These are phyloP conservation scores for Fraxinus sp. DNA, from an alignment of 305 asterid species.

Conservation along the genomic window DNA sequence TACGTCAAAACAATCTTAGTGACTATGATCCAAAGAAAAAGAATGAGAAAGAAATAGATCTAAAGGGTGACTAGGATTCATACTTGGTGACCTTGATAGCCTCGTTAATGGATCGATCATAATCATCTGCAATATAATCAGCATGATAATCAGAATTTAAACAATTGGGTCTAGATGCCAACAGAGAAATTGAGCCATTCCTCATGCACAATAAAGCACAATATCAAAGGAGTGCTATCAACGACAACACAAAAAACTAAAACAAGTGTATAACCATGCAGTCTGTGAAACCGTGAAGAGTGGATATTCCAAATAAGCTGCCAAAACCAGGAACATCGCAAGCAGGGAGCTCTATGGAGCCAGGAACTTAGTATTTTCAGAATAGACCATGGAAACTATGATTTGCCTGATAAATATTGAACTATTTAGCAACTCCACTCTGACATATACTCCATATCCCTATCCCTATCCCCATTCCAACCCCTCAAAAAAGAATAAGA, in stretches of 20 bases:
- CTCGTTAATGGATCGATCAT: conserved; percentile 80
- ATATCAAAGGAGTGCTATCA: background rate
- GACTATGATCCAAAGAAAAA: background rate
- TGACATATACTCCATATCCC: background rate
- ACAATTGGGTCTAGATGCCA: background rate
- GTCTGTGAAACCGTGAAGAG: background rate
- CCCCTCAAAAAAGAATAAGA: background rate
- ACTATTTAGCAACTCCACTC: background rate
- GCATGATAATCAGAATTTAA: conserved; percentile 18
- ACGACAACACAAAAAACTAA: background rate
- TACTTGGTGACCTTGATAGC: conserved; percentile 92
- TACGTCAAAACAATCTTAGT: background rate
- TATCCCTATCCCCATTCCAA: background rate
- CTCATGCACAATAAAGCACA: background rate
- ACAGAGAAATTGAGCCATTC: background rate
- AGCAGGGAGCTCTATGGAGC: background rate
- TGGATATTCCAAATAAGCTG: background rate
- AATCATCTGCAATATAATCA: conserved; percentile 57
- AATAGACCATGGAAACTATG: background rate
- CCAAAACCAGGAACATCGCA: background rate
- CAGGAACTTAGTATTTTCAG: background rate
- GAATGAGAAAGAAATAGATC: background rate
- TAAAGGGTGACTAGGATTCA: conserved; percentile 21
- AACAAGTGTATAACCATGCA: background rate
- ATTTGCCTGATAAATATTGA: background rate